Percentiles rank a stretch among this genome's conserved stretches.
phyloP scores from a whole-genome alignment of 2,329 filamentous ascomycete species.

The Grosmannia huntii region DNA sequence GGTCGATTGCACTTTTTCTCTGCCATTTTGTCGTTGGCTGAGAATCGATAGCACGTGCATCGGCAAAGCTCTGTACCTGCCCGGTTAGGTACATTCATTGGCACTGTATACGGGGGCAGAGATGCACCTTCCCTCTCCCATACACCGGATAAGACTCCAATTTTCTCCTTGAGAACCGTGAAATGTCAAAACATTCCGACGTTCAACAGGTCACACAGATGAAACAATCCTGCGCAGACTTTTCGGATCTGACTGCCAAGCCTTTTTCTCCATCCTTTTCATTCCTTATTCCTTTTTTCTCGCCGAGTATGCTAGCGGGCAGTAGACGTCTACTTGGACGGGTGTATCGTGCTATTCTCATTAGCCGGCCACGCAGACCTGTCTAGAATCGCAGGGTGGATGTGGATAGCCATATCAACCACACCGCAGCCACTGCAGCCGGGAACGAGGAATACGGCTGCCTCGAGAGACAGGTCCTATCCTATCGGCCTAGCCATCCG shows the following conservation, averaged over 20 bases:
- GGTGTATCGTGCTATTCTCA: not conserved
- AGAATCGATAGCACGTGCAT: not conserved
- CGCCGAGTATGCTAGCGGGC: not conserved
- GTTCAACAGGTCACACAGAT: conserved; percentile 3
- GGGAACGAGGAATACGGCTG: not conserved
- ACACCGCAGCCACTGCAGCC: not conserved
- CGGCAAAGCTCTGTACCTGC: not conserved
- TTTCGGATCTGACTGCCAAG: not conserved
- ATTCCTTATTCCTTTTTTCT: not conserved
- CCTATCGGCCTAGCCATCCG: not conserved
- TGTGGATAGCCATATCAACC: not conserved
- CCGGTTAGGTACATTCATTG: not conserved
- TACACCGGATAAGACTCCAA: not conserved
- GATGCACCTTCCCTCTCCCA: not conserved
- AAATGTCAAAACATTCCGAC: conserved; percentile 6
- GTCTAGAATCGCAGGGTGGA: not conserved
- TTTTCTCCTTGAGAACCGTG: not conserved
- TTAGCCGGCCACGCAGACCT: not conserved
- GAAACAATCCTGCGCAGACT: not conserved
- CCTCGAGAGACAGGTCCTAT: not conserved
- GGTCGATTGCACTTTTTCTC: not conserved
- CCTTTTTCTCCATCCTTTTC: not conserved
- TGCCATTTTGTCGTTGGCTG: not conserved
- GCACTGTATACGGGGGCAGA: not conserved
- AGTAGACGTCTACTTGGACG: not conserved